Conservation (phyloP, 495 filamentous ascomycete genomes). For the Aspergillus taichungensis region DNA sequence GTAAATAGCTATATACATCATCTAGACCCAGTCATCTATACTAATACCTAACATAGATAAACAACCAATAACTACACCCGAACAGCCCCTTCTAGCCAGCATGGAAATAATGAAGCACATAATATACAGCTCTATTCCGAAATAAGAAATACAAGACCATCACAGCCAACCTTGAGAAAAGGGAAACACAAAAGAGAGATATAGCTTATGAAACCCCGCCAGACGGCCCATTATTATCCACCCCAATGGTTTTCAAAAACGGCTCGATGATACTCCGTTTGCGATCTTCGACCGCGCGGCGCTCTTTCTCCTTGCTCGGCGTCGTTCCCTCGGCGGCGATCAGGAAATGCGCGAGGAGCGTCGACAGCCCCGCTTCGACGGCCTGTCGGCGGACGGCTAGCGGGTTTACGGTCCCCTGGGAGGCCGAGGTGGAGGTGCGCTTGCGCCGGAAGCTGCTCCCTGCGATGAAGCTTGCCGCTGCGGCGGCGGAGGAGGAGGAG, state of each 20-base stretch:
- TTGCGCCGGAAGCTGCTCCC: conserved; percentile 28
- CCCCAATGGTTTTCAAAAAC: conserved; percentile 35
- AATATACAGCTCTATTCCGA: no score
- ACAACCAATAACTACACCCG: no score
- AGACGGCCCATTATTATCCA: conserved; percentile 32
- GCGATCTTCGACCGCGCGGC: conserved; percentile 30
- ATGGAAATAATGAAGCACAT: no score
- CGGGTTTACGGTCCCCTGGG: conserved; percentile 1
- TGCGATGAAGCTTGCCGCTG: conserved; percentile 24
- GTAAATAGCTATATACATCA: no score
- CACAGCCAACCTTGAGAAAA: no score
- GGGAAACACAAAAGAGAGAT: not conserved
- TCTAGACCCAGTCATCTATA: no score
- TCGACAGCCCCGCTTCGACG: conserved; percentile 26
- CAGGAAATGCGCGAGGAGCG: conserved; percentile 27
- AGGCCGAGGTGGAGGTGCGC: conserved; percentile 10
- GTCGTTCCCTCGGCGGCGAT: conserved; percentile 23
- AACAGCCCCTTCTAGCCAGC: no score
- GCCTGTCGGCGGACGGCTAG: conserved; percentile 22
- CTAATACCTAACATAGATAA: no score
- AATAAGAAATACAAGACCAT: no score
- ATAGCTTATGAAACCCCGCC: conserved; percentile 18
- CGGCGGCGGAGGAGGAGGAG: conserved; percentile 14
- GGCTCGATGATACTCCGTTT: conserved; percentile 36
- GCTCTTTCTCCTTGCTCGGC: conserved; percentile 35